phyloP scores from a whole-genome alignment of 352 stramenopile genomes.

The Pythium sp. region DNA sequence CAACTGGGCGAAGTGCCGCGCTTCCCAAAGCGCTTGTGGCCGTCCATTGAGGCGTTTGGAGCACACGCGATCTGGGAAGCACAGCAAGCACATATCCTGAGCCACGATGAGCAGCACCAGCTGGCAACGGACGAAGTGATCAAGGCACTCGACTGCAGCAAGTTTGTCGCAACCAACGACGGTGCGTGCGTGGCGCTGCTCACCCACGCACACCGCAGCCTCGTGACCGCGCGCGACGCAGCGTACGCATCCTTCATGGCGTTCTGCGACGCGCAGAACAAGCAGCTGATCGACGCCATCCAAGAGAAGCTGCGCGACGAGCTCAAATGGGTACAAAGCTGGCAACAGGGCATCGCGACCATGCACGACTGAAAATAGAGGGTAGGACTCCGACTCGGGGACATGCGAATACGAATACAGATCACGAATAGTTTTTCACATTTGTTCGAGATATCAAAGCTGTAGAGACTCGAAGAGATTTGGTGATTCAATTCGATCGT shows the following conservation, averaged over 20 bases:
- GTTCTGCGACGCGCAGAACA: constrained; percentile 24
- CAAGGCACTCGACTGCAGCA: constrained; percentile 14
- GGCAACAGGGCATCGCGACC: constrained; percentile 41
- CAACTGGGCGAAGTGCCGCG: constrained; percentile 43
- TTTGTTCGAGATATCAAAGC: too few relatives aligned
- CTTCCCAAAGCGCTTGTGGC: constrained; percentile 50
- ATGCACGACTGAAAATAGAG: constrained; percentile 15
- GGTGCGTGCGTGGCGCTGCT: constrained; percentile 45
- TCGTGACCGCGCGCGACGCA: constrained; percentile 44
- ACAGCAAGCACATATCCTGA: constrained; percentile 21
- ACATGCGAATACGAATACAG: too few relatives aligned
- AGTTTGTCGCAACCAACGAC: constrained; percentile 23
- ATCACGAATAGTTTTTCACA: too few relatives aligned
- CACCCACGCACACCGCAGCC: constrained; percentile 53
- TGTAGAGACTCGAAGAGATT: too few relatives aligned
- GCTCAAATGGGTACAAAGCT: constrained; percentile 49
- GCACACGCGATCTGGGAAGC: constrained; percentile 26
- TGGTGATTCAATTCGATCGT: too few relatives aligned
- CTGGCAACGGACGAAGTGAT: constrained; percentile 24
- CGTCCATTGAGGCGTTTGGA: constrained; percentile 45
- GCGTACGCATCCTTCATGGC: constrained; percentile 35
- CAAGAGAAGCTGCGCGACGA: constrained; percentile 57
- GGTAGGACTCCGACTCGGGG: too few relatives aligned
- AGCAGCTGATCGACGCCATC: constrained; percentile 19
- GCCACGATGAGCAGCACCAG: constrained; percentile 16